Base-by-base conservation (phyloP, 2,329 filamentous ascomycete species). In the Paramyrothecium roridum region DNA sequence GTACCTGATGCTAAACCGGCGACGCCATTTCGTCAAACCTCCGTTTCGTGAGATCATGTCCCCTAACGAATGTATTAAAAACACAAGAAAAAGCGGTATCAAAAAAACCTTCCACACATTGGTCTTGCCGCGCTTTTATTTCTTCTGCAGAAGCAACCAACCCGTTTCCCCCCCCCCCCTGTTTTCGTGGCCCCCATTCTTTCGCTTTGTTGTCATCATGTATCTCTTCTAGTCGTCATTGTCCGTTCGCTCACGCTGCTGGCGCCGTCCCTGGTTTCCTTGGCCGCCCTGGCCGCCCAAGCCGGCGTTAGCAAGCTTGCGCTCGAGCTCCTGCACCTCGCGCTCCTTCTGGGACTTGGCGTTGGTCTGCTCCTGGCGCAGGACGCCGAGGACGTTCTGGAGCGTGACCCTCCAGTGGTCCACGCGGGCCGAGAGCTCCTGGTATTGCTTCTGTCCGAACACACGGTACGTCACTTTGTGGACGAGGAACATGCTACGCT, bases 381-480 rank as follows among this genome's bases (percentile, higher is more conserved):
- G 83, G 48, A 95, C 90, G 54, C 80, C 79, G 63, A 96, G 79
- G 19, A 99, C 92, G 63, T 85, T 86, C 69, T 85, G 83, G 66
- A 98, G 79, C 65, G 90, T 93, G 65, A 85, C 82, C 73, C 89
- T 87, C 93, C 93, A 98, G 73, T 92, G 90, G 76, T 96, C 93
- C 67, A 99, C 80, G 59, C 93, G 84, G 60, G 89, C 91, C 58
- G 91, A 90, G 53, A 99, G 88, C 80, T 99, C 93, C 65, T 90
- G 86, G 92, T 96, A 99, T 80, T 99, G 95, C 82, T 96, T 96
- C 80, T 96, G 91, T 65, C 91, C 91, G 69, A 99, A 99, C 54
- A 97, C 93, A 59, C 95, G 88, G 83, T 98, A 97, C 57, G 92
- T 96, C 66, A 91, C 91, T 71, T 95, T 87, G 81, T 99, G 95